Conservation (phyloP, 192 early-diverging fungal genomes). For the Rhizophagus sp. region DNA sequence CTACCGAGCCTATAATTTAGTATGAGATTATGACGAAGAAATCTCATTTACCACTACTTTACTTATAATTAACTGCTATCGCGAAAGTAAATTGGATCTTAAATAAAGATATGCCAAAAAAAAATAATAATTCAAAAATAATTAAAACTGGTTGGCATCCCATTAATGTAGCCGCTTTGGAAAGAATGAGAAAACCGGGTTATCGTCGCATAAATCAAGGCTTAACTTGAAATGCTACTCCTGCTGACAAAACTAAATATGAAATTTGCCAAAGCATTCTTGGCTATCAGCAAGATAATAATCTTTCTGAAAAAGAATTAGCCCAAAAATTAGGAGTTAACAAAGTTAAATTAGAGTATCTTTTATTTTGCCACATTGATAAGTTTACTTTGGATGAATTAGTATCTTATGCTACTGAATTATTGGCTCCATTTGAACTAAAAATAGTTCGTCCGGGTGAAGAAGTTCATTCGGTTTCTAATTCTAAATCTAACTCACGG, state of each 20-base stretch:
- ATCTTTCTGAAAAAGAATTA: conserved; percentile 6
- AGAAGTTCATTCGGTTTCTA: no score
- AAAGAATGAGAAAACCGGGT: neutral
- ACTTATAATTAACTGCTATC: conserved; percentile 11
- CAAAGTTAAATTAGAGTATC: neutral
- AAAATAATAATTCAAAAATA: no score
- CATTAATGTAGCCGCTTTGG: conserved; percentile 8
- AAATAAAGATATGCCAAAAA: conserved; percentile 12
- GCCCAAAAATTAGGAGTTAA: neutral
- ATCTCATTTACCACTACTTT: neutral
- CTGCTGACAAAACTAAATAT: neutral
- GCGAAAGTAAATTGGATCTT: conserved; percentile 5
- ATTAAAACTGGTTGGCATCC: neutral
- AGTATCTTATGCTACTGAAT: neutral
- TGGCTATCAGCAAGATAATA: neutral
- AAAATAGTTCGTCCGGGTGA: neutral
- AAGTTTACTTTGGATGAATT: conserved; percentile 8
- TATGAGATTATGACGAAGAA: conserved; percentile 7
- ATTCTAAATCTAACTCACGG: no score
- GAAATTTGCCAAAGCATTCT: neutral
- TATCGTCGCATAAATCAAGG: neutral
- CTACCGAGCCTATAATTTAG: conserved; percentile 13
- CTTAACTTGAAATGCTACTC: neutral
- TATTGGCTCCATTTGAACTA: neutral
- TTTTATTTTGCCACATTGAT: neutral